Evolutionary conservation across 2,329 filamentous ascomycete genomes (phyloP), one percentile per base, ranked within the genome.

Genomic region (Fusarium penzigii): DNA sequence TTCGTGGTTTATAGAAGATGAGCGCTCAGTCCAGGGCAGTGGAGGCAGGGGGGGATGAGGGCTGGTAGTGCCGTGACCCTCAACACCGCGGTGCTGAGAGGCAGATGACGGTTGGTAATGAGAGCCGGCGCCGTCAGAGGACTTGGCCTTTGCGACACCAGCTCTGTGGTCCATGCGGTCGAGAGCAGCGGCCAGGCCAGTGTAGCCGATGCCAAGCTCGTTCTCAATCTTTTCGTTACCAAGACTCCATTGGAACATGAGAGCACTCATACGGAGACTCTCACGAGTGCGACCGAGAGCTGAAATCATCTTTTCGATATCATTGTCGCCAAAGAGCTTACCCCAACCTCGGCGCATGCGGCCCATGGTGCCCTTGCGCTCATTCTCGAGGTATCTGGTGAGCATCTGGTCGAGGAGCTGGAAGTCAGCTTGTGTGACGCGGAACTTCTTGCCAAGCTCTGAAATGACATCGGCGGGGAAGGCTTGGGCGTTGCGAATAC

Each of bases 381-480:
- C 84, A 53, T 83, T 83, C 50, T 84, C 82, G 17, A 88, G 73
- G 54, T 84, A 79, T 61, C 81, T 83, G 63, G 73, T 71, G 17
- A 89, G 75, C 74, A 87, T 78, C 58, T 87, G 81, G 58, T 87
- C 81, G 2, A 89, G 76, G 3, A 82, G 75, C 52, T 81, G 76
- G 64, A 89, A 87, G 62, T 88, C 84, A 40, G 77, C 75, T 59
- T 83, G 78, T 11, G 84, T 81, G 20, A 81, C 76, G 36, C 80
- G 78, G 63, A 89, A 84, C 60, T 85, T 86, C 67, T 80, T 80
- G 61, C 83, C 82, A 43, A 89, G 75, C 67, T 88, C 85, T n/a
- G 76, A 71, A 29, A 82, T 75, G 68, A 88, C 81, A 49, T 88
- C 85, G 5, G 70, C 62, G 0, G 86, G 83, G 16, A 88, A 77